Percentiles rank a stretch among this genome's conserved stretches.
Conservation (phyloP, 345 rosid species). For the Populus tremula region DNA sequence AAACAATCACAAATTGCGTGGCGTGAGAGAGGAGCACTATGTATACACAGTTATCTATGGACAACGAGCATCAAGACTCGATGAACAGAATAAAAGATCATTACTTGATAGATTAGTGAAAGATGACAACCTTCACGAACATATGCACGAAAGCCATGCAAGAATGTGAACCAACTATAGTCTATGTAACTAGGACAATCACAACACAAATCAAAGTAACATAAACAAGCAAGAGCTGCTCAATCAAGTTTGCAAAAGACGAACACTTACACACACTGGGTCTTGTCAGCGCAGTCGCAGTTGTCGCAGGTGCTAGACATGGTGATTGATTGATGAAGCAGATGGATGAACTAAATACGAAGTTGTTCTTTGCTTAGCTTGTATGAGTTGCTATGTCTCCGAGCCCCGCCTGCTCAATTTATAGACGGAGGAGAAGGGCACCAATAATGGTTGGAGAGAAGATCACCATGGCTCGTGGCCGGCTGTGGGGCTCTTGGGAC, state of each 20-base stretch:
- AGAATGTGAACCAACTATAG: neutral
- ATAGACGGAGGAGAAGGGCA: slow-evolving; percentile 33
- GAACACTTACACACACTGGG: slow-evolving; percentile 62
- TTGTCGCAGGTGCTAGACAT: slow-evolving; percentile 71
- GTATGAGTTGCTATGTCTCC: slow-evolving; percentile 11
- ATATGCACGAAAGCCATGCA: neutral
- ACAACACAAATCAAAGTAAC: neutral
- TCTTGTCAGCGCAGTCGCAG: slow-evolving; percentile 82
- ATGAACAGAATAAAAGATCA: too few species aligned
- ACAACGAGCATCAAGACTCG: too few species aligned
- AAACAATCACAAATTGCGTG: slow-evolving; percentile 1
- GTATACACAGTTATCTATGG: too few species aligned
- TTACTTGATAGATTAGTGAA: too few species aligned
- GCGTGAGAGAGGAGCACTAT: neutral
- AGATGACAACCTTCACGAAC: too few species aligned
- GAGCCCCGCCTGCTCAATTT: slow-evolving; percentile 29
- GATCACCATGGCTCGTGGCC: neutral
- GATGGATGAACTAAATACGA: neutral
- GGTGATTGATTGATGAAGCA: slow-evolving; percentile 17
- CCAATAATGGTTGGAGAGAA: neutral
- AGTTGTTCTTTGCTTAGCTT: slow-evolving; percentile 10
- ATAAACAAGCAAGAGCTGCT: neutral
- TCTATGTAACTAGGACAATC: too few species aligned
- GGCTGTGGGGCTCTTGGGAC: neutral
- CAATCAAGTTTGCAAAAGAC: neutral